Base-by-base conservation (phyloP, 2,329 filamentous ascomycete genomes). In the Aspergillus sp. region DNA sequence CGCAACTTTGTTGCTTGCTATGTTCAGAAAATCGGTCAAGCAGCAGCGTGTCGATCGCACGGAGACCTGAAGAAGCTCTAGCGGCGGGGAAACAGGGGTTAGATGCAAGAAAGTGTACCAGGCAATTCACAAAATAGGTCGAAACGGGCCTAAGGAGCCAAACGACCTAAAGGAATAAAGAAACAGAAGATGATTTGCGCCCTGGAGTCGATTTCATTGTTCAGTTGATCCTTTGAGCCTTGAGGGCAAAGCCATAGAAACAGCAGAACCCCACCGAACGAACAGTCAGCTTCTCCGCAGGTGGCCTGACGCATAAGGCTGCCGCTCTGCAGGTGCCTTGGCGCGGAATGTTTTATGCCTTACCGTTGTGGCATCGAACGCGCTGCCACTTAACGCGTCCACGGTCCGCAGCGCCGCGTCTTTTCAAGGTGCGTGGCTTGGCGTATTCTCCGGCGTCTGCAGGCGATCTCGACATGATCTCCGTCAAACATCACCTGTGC, bases 381-480 rank as follows among this genome's bases (percentile, higher is more conserved):
- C 66, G 67, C 53, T 57, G 47, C 61, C 48, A 74, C 71, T 73
- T 73, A 68, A 73, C 71, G 71, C 71, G 71, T 67, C 60, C 44
- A 31, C 27, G 27, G 27, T 31, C 27, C 27, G 27, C 52, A 19
- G 56, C 57, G 56, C 64, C 63, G 62, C 64, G 65, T 62, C 60
- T 58, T 62, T 62, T 63, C 27, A 31, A 49, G 23, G 39, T 56
- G 44, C 33, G 51, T 51, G 57, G 53, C 62, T 67, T 66, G 65
- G 65, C 65, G 63, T 62, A 59, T 37, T 55, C 56, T 37, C 48
- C 47, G 37, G 50, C 50, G 55, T 52, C 53, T 52, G 57, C 52
- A 50, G 50, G 21, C 44, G 54, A 47, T 55, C 51, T 46, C 23
- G 43, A 49, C 48, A 53, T 60, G 57, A 46, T 44, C 49, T 47